Base-by-base conservation (phyloP, 2,329 filamentous ascomycete species). In the Akanthomyces muscarius region DNA sequence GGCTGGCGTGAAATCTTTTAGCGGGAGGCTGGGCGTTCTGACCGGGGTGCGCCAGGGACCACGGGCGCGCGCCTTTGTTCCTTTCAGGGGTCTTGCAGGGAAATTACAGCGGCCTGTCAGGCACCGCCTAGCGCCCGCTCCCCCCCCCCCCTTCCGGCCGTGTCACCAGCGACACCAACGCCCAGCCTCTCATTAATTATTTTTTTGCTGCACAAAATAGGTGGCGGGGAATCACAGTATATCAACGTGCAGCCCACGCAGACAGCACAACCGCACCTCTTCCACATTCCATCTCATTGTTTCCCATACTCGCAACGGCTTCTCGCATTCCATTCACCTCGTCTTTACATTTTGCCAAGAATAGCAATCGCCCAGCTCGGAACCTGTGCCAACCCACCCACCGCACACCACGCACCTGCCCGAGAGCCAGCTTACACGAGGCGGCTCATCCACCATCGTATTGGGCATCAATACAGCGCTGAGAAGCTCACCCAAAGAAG, bases 191-290 rank as follows among this genome's bases (percentile, higher is more conserved):
- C 14, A 42, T 50, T 30, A 25, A 59, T 33, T 38, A 42, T 42
- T 33, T 33, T 38, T 51, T 42, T 33, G 23, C 38, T 41, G 28
- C 48, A 28, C 47, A 63, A 64, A 64, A 64, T 25, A 56, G 62
- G 62, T 64, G 62, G 62, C 62, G 62, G 62, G 62, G 50, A 33
- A 48, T 21, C 21, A 30, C 30, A 18, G 56, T 60, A 60, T 60
- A 60, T 60, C 57, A 60, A 41, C 36, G 21, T 23, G 55, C 42
- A 30, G 44, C 45, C 58, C 57, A 53, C 59, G 50, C 58, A 21
- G 41, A 7, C 50, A 25, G 33, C 56, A 25, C 51, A 1, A 8
- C 10, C 38, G 4, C 13, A 18, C 36, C 48, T 50, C 50, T 42
- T 36, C 18, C 7, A 52, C 45, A 38, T 55, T 53, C 58, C 53